Evolutionary conservation across 2,329 filamentous ascomycete species (phyloP), one percentile per base, ranked within the genome.

Genomic region (Trichoderma sp.): DNA sequence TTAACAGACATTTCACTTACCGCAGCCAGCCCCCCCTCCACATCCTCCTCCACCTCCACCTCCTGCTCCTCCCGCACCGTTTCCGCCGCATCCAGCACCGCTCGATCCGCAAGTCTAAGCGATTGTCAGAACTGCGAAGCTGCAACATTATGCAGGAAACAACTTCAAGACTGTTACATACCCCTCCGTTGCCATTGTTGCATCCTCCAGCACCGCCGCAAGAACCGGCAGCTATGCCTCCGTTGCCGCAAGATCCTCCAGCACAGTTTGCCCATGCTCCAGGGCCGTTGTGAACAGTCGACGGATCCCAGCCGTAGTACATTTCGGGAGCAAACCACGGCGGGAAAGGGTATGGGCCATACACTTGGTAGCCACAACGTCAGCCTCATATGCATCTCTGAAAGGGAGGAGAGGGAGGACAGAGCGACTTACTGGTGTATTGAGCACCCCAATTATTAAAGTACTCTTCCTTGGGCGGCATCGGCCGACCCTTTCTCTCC

Each of bases 371-470:
- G 19, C 2, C 17, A 34, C 17, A 17, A 12, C 15, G 12, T 57
- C 24, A 19, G 14, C 24, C 14, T 43, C 17, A 0, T 14, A 47
- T 19, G 24, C n/a, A 45, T 14, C 1, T n/a, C 4, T n/a, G 12
- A 30, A 41, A 21, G 6, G 6, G 21, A 44, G 7, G 3, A 1
- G 3, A 24, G 10, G 30, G 15, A 12, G 41, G 6, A 15, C 34
- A 7, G 47, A 17, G 12, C 26, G 17, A 67, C 71, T 64, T 56
- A 74, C 72, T 79, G 65, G 79, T 74, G 67, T 84, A 85, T 0
- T 77, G 74, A 57, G 82, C 82, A 0, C 84, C 84, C 85, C 85
- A 86, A 71, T 85, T 80, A 58, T 78, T 72, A 65, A 83, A 82
- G 64, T 83, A 86, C 45, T 82, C 73, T 4, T 84, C 78, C n/a